Conservation (phyloP, 257 asterid species). For the Cynanchum wilfordii region DNA sequence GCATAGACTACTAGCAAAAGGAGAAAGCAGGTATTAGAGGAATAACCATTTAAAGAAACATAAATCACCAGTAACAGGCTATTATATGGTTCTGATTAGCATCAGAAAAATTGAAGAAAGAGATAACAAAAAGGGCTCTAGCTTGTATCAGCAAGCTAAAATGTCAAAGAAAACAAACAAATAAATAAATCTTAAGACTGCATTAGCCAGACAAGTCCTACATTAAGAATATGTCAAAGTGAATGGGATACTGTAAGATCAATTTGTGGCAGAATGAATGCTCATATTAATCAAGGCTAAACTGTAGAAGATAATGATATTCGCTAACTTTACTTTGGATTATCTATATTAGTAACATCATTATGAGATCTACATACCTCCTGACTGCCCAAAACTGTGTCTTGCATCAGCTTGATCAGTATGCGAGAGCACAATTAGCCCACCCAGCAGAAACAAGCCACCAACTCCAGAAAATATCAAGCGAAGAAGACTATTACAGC, state of each 20-base stretch:
- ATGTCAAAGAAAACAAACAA: too few species aligned
- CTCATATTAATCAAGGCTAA: too few species aligned
- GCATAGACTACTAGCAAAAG: not conserved
- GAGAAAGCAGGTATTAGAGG: not conserved
- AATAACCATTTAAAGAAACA: not conserved
- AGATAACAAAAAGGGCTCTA: too few species aligned
- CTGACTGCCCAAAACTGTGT: constrained; percentile 17
- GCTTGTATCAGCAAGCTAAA: too few species aligned
- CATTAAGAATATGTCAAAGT: too few species aligned
- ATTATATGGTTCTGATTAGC: too few species aligned
- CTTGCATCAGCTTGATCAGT: constrained; percentile 29
- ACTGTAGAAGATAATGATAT: not conserved
- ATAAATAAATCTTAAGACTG: too few species aligned
- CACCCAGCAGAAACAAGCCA: constrained; percentile 22
- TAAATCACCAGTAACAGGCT: too few species aligned
- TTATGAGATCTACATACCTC: constrained; percentile 26
- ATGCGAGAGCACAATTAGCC: constrained; percentile 22
- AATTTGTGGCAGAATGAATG: too few species aligned
- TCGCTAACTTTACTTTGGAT: not conserved
- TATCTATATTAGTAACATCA: not conserved
- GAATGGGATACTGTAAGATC: too few species aligned
- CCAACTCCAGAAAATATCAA: constrained; percentile 31
- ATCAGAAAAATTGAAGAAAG: too few species aligned
- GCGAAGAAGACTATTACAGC: constrained; percentile 21
- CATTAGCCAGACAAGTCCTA: too few species aligned